Conservation (phyloP, 164 flowering plant species). For the Buxus sempervirens region DNA sequence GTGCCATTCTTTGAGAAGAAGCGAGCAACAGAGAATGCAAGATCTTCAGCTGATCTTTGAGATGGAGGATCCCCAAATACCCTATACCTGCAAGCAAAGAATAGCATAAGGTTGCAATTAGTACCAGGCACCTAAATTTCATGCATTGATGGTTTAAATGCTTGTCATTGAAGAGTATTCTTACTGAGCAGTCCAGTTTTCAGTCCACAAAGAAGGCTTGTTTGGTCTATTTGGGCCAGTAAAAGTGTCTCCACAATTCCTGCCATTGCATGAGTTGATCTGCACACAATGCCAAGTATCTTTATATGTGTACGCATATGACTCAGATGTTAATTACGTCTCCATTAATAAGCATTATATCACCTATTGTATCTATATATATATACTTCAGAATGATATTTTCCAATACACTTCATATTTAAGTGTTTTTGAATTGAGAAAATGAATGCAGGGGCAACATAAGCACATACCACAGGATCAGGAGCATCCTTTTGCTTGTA, state of each 20-base stretch:
- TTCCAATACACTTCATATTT: too few species aligned
- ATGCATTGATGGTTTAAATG: not conserved
- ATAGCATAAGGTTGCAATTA: not conserved
- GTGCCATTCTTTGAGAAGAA: constrained; percentile 83
- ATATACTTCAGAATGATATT: too few species aligned
- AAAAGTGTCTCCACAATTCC: constrained; percentile 92
- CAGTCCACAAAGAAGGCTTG: constrained; percentile 90
- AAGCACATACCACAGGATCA: constrained; percentile 54
- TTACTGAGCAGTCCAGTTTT: constrained; percentile 97
- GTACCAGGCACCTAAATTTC: too few species aligned
- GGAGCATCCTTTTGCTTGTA: constrained; percentile 96
- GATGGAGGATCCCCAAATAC: constrained; percentile 91
- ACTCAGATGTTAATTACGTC: too few species aligned
- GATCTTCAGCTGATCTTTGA: constrained; percentile 84
- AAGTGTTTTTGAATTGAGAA: not conserved
- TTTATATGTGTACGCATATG: too few species aligned
- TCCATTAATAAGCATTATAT: too few species aligned
- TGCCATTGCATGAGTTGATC: constrained; percentile 95
- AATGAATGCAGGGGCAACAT: not conserved
- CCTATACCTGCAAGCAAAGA: constrained; percentile 50
- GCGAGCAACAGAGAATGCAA: constrained; percentile 75
- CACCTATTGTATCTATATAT: too few species aligned
- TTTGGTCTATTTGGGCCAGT: constrained; percentile 71
- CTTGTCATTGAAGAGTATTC: constrained; percentile 12
- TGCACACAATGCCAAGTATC: constrained; percentile 13